Conservation (phyloP, 179 eudicot genomes). For the Amaranthus tricolor region DNA sequence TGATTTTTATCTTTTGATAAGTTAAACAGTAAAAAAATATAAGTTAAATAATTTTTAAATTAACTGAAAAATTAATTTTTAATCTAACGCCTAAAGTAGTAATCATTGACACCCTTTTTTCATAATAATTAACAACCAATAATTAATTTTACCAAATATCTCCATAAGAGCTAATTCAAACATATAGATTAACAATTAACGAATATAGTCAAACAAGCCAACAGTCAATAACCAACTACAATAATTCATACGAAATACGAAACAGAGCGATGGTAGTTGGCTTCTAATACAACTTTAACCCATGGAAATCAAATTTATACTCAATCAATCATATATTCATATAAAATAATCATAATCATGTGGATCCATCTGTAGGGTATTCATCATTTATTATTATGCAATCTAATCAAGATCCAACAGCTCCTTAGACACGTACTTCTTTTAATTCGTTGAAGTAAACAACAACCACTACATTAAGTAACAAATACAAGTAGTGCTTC, state of each 20-base stretch:
- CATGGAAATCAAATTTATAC: neutral
- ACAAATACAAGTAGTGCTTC: neutral
- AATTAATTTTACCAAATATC: no score
- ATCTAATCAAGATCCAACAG: neutral
- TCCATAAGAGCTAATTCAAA: no score
- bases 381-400: no score
- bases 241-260: neutral
- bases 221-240: neutral
- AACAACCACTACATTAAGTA: neutral
- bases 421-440: neutral
- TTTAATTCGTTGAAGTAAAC: neutral
- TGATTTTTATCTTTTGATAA: no score
- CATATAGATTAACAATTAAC: no score
- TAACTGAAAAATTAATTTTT: no score
- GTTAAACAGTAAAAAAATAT: no score
- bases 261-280: slow-evolving; percentile 2
- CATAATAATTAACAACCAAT: no score
- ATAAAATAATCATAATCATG: neutral
- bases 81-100: no score
- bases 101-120: no score
- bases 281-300: neutral
- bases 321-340: neutral
- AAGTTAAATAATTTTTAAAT: no score
- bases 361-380: neutral
- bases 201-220: neutral